A percentile compares a stretch with the other conserved stretches of the same genome.
Conservation (phyloP, 1,284 basidiomycete genomes). For the Leccinum griseonigrum region DNA sequence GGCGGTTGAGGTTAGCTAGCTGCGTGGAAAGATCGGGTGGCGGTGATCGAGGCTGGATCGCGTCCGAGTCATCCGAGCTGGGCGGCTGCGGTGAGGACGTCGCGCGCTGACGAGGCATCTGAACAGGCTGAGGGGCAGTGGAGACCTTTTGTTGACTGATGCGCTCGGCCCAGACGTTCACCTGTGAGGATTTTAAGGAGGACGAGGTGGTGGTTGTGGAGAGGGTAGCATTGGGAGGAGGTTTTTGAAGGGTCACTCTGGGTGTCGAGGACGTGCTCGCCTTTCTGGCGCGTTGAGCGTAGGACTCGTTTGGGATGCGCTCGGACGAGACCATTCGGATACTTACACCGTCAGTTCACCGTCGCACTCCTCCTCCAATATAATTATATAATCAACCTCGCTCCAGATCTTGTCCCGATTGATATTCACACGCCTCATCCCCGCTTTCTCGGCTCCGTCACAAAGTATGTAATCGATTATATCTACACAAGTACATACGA, state of each 20-base stretch:
- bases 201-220: conserved; percentile 2
- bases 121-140: conserved; percentile 13
- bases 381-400: conserved; percentile 20
- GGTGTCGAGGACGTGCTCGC: conserved; percentile 18
- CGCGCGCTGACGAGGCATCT: conserved; percentile 13
- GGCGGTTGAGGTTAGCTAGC: conserved; percentile 27
- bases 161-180: conserved; percentile 31
- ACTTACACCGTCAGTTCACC: conserved; percentile 20
- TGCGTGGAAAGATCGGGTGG: conserved; percentile 17
- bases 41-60: conserved; percentile 28
- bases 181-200: conserved; percentile 18
- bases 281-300: conserved; percentile 61
- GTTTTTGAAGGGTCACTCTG: conserved; percentile 2
- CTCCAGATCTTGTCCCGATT: conserved; percentile 19
- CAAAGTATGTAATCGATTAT: not conserved
- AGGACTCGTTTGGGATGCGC: conserved; percentile 45
- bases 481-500: not conserved
- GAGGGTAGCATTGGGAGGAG: not conserved
- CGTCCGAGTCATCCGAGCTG: conserved; percentile 7
- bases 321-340: conserved; percentile 39
- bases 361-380: conserved; percentile 14
- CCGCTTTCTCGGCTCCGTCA: not conserved
- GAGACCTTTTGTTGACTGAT: conserved; percentile 29
- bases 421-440: conserved; percentile 38
- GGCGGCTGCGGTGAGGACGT: conserved; percentile 14